phyloP scores from a whole-genome alignment of 768 basidiomycete genomes.

The Boletus rubescentipes region DNA sequence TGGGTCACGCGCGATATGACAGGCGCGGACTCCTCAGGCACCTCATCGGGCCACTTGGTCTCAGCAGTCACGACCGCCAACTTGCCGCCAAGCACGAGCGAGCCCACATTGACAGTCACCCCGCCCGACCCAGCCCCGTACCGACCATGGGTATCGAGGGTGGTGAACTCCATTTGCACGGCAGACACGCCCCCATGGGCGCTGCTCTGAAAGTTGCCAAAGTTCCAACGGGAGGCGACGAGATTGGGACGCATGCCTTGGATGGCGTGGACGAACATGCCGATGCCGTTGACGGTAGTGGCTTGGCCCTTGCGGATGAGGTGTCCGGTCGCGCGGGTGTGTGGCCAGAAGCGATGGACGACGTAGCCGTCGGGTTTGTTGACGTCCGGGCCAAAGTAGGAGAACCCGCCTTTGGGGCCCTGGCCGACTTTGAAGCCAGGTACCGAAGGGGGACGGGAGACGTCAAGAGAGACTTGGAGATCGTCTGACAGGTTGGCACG shows the following conservation, averaged over 20 bases:
- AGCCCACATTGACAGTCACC: constrained; percentile 83
- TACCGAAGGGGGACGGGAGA: constrained; percentile 63
- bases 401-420: constrained; percentile 84
- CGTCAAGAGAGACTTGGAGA: constrained; percentile 75
- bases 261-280: constrained; percentile 94
- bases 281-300: constrained; percentile 54
- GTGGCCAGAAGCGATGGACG: constrained; percentile 90
- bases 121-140: constrained; percentile 79
- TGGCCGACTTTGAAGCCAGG: constrained; percentile 92
- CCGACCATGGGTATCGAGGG: constrained; percentile 73
- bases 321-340: constrained; percentile 59
- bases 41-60: constrained; percentile 71
- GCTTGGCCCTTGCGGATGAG: constrained; percentile 68
- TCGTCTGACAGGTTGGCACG: constrained; percentile 76
- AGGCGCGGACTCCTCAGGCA: constrained; percentile 42
- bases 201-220: constrained; percentile 83
- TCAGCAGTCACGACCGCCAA: constrained; percentile 76
- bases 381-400: constrained; percentile 76
- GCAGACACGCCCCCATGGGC: constrained; percentile 76
- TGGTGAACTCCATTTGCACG: constrained; percentile 95
- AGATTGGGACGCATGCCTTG: constrained; percentile 98
- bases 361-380: constrained; percentile 80
- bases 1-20: constrained; percentile 70
- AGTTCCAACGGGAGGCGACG: constrained; percentile 94
- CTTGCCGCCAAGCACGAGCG: constrained; percentile 77